Percentiles rank a stretch among this genome's conserved stretches.
phyloP scores from a whole-genome alignment of 805 yeast species.

The Cyberlindnera americana region DNA sequence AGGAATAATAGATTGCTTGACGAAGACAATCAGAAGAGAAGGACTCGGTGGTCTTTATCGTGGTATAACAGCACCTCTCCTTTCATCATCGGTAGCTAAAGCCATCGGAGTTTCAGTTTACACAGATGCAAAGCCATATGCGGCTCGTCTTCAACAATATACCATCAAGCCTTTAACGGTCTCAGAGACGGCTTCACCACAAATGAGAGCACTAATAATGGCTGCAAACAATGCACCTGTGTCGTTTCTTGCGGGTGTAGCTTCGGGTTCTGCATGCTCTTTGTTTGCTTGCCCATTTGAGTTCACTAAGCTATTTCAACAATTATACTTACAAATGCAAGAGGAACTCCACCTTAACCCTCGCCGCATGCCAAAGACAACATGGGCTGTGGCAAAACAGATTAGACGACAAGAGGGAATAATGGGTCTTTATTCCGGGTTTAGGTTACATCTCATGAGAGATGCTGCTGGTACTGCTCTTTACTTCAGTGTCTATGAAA shows the following conservation, averaged over 20 bases:
- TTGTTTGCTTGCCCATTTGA: conserved; percentile 81
- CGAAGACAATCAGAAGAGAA: conserved; percentile 51
- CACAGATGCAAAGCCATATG: conserved; percentile 47
- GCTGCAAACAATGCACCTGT: conserved; percentile 42
- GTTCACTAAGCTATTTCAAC: conserved; percentile 77
- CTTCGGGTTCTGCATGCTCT: conserved; percentile 64
- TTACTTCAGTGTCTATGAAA: conserved; percentile 73
- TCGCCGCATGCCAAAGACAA: conserved; percentile 32
- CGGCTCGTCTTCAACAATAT: conserved; percentile 22
- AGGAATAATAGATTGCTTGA: conserved; percentile 54
- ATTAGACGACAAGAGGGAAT: conserved; percentile 59
- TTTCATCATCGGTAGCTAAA: conserved; percentile 61
- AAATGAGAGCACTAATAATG: conserved; percentile 8
- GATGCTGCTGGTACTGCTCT: conserved; percentile 71
- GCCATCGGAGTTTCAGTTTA: conserved; percentile 65
- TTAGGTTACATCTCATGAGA: conserved; percentile 58
- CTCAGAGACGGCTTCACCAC: conserved; percentile 10
- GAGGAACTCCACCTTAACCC: conserved; percentile 30
- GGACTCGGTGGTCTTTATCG: conserved; percentile 71
- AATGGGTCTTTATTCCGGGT: conserved; percentile 69
- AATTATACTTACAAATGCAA: conserved; percentile 47
- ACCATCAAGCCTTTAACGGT: conserved; percentile 18
- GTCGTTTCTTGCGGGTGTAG: conserved; percentile 52
- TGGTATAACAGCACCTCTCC: conserved; percentile 71
- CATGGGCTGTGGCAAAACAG: conserved; percentile 46